Percentiles rank a stretch among this genome's conserved stretches.
Evolutionary conservation across 306 rosid species (phyloP).

Genomic region (Oxytropis ochrocephala): DNA sequence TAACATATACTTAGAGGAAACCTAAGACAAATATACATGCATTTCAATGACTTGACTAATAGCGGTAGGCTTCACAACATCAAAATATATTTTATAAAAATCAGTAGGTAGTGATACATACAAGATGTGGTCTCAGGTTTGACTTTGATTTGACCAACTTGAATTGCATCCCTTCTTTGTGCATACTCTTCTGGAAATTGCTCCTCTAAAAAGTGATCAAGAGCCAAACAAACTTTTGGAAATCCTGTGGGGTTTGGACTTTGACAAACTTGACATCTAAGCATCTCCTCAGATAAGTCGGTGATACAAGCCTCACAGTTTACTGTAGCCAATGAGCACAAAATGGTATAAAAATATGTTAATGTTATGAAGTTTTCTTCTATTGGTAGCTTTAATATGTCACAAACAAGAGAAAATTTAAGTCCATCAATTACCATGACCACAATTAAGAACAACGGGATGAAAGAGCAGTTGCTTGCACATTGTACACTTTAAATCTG

Average conservation of each 20-base stretch:
- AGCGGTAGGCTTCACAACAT: not conserved
- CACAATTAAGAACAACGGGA: constrained; percentile 80
- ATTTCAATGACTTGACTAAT: not conserved
- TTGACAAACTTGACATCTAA: constrained; percentile 65
- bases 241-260: constrained; percentile 56
- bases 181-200: constrained; percentile 61
- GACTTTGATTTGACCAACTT: constrained; percentile 30
- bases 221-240: constrained; percentile 70
- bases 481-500: constrained; percentile 49
- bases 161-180: constrained; percentile 37
- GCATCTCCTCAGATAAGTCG: constrained; percentile 28
- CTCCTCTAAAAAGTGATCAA: constrained; percentile 54
- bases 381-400: not conserved
- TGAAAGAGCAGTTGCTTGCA: constrained; percentile 61
- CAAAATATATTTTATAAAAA: not conserved
- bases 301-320: constrained; percentile 57
- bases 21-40: not conserved
- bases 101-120: constrained; percentile 28
- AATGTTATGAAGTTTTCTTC: not conserved
- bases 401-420: constrained; percentile 1
- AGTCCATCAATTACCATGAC: constrained; percentile 53
- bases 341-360: not conserved
- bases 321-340: constrained; percentile 35
- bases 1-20: not conserved
- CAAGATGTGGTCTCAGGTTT: constrained; percentile 28